Conservation (phyloP, 768 basidiomycete genomes). For the Suillus lakei region DNA sequence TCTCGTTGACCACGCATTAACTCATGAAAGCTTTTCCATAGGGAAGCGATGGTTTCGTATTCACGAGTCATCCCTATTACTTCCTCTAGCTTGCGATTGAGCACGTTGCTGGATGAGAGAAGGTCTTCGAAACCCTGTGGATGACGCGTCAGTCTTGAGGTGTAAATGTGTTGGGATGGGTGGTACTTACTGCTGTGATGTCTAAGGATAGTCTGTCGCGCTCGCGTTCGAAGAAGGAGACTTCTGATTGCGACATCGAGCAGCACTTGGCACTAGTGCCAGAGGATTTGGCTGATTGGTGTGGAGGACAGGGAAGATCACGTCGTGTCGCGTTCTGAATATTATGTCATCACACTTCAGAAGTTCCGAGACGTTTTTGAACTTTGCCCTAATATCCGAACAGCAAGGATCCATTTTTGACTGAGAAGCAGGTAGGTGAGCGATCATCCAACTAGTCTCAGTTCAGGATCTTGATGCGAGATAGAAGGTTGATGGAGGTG, state of each 20-base stretch:
- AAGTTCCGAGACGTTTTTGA: too few relatives aligned
- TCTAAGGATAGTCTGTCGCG: conserved; percentile 75
- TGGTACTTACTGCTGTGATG: conserved; percentile 64
- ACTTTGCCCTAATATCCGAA: not conserved
- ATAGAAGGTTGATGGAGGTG: not conserved
- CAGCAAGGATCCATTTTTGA: not conserved
- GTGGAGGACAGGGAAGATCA: not conserved
- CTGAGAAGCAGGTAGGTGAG: not conserved
- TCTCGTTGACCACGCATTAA: conserved; percentile 66
- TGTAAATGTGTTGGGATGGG: not conserved
- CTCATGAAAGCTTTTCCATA: conserved; percentile 84
- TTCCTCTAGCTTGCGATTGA: conserved; percentile 93
- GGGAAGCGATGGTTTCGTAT: conserved; percentile 84
- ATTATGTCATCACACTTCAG: not conserved
- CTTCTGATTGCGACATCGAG: conserved; percentile 42
- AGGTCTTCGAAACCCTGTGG: conserved; percentile 88
- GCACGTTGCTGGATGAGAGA: conserved; percentile 79
- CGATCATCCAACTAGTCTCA: not conserved
- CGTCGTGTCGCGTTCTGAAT: not conserved
- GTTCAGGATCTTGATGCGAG: not conserved
- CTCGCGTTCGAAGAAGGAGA: conserved; percentile 78
- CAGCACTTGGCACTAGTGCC: not conserved
- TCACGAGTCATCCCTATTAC: conserved; percentile 91
- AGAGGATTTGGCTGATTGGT: not conserved
- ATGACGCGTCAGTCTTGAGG: not conserved